Base-by-base conservation (phyloP, 2,329 filamentous ascomycete genomes). In the Botrytis medusae region DNA sequence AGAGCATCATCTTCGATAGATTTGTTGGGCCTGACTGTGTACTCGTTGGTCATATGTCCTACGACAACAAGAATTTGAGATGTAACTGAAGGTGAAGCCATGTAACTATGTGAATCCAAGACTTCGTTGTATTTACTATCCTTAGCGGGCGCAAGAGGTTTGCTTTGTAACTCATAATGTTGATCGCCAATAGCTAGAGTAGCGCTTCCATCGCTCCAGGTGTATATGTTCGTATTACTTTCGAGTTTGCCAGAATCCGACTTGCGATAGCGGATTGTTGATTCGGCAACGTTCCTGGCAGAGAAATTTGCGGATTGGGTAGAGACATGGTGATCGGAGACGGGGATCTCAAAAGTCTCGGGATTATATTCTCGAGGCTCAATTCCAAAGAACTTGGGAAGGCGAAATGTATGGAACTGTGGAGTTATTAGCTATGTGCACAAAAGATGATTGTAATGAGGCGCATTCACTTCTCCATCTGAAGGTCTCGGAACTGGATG, bases 151-250 rank as follows among this genome's bases (percentile, higher is more conserved):
- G 91, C 92, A 65, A 94, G 87, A 37, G 86, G 83, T 82, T 93
- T 94, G 78, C 88, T 90, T 75, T 90, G 87, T 63, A 95, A 87
- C 79, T 94, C 91, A 84, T 91, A 95, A 79, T 95, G 92, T 76
- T 91, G 89, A 74, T 89, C 90, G 22, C 92, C 93, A 37, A 95
- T 85, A n/a, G 91, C 89, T 37, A 95, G 84, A 18, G 92, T 94
- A 25, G 93, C 84, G 6, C 91, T 93, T 42, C 93, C 93, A 79
- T 95, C 93, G 75, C 90, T 93, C 93, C 93, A 95, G 77, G 88
- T 88, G 79, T 93, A 89, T 44, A 95, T 84, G 75, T 91, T 88
- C 3, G 93, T 88, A 80, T 95, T 95, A 79, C 92, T 94, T 80
- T 92, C 89, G 20, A 94, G 85, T 75, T 89, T 84, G 67, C 87